A percentile compares a stretch with the other conserved stretches of the same genome.
Conservation (phyloP, 495 filamentous ascomycete species). For the Aspergillus panamensis region DNA sequence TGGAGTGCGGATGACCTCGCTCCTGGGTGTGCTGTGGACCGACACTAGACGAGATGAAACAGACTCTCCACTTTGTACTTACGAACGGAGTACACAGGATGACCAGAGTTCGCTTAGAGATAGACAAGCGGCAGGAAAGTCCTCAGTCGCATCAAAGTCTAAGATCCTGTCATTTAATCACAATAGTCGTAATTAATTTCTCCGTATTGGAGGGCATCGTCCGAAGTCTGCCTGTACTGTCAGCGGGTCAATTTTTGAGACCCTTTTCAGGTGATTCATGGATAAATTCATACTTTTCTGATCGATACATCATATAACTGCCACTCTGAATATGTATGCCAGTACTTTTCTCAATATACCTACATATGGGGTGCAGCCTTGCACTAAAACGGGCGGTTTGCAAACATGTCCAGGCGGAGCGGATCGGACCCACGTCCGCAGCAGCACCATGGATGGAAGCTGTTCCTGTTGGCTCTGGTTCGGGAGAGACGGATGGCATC, state of each 20-base stretch:
- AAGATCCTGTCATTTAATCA: too few relatives aligned
- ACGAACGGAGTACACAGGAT: background rate
- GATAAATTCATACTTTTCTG: too few relatives aligned
- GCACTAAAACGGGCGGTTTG: slow-evolving; percentile 2
- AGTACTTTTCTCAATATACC: background rate
- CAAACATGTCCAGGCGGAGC: slow-evolving; percentile 11
- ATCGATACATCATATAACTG: too few relatives aligned
- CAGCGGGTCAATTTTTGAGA: too few relatives aligned
- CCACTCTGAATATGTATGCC: background rate
- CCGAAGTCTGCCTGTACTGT: too few relatives aligned
- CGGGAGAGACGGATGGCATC: background rate
- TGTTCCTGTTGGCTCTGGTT: too few relatives aligned
- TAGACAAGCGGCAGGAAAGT: background rate
- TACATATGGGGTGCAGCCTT: slow-evolving; percentile 6
- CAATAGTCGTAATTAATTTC: too few relatives aligned
- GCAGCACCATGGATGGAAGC: slow-evolving; percentile 10
- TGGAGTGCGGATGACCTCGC: slow-evolving; percentile 5
- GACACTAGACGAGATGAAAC: slow-evolving; percentile 2
- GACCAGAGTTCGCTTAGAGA: background rate
- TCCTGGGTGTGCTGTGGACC: slow-evolving; percentile 3
- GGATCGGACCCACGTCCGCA: slow-evolving; percentile 14
- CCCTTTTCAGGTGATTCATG: too few relatives aligned
- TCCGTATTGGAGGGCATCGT: too few relatives aligned
- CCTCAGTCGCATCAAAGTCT: too few relatives aligned
- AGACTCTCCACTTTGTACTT: slow-evolving; percentile 8